These are phyloP conservation scores for Serendipita vermifera DNA, from an alignment of 768 basidiomycete species.

Conservation along the genomic window DNA sequence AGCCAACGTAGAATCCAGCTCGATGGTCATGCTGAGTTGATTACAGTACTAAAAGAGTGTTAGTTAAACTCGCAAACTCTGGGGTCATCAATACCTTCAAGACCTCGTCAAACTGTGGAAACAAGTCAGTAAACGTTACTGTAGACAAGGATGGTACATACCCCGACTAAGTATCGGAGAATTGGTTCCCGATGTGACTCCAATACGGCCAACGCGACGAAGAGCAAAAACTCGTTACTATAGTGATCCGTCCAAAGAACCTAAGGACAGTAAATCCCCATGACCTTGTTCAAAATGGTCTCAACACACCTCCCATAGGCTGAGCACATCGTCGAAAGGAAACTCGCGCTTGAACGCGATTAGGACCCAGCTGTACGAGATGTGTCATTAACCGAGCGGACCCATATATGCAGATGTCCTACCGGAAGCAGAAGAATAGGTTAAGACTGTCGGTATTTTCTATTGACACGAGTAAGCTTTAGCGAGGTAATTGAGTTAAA, in stretches of 20 bases:
- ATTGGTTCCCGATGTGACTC: slow-evolving; percentile 95
- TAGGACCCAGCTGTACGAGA: slow-evolving; percentile 58
- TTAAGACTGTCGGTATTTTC: slow-evolving; percentile 83
- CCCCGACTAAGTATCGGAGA: slow-evolving; percentile 87
- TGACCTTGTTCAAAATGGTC: not conserved
- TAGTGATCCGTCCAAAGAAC: slow-evolving; percentile 84
- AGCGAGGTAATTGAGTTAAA: not conserved
- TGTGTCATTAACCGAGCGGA: not conserved
- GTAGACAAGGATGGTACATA: slow-evolving; percentile 24
- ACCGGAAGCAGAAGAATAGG: slow-evolving; percentile 97
- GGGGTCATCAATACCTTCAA: slow-evolving; percentile 41
- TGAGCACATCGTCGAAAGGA: slow-evolving; percentile 76
- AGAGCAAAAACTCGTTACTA: slow-evolving; percentile 77
- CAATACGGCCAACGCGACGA: slow-evolving; percentile 84
- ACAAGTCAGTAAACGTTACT: not conserved
- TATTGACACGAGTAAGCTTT: slow-evolving; percentile 24
- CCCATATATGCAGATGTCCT: slow-evolving; percentile 26
- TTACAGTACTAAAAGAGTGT: slow-evolving; percentile 58
- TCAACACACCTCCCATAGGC: slow-evolving; percentile 66
- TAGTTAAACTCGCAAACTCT: not conserved
- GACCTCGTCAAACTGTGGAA: slow-evolving; percentile 67
- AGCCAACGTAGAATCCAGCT: slow-evolving; percentile 86
- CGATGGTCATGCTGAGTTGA: slow-evolving; percentile 91
- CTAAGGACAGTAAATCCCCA: not conserved
- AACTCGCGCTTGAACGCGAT: slow-evolving; percentile 97